Evolutionary conservation across 2,329 filamentous ascomycete genomes (phyloP).

Genomic region (Sporothrix protearum): DNA sequence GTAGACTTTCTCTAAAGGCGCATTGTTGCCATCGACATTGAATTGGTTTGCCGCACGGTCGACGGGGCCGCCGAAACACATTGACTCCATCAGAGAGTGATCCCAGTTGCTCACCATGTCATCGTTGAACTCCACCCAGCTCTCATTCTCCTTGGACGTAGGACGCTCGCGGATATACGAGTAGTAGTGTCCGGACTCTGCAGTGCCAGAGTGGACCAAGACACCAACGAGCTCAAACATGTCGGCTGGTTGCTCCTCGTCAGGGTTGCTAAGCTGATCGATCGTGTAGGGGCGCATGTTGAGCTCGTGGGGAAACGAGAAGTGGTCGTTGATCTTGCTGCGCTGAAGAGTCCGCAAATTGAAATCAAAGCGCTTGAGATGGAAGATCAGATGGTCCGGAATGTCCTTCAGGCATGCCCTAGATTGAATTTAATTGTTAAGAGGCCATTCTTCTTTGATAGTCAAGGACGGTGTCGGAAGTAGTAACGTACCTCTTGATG

Average conservation of each 20-base stretch:
- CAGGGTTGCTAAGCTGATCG: constrained; percentile 69
- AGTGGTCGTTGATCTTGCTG: constrained; percentile 93
- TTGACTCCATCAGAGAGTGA: constrained; percentile 64
- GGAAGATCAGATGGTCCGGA: constrained; percentile 91
- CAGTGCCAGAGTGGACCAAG: constrained; percentile 86
- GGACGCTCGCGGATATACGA: constrained; percentile 86
- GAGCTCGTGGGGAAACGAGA: constrained; percentile 78
- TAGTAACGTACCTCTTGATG: constrained; percentile 64
- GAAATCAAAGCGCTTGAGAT: constrained; percentile 84
- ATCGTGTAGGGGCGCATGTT: constrained; percentile 89
- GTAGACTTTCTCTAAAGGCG: constrained; percentile 63
- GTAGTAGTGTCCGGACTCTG: constrained; percentile 95
- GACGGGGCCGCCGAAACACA: constrained; percentile 72
- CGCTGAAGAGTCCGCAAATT: constrained; percentile 72
- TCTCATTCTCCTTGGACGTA: constrained; percentile 40
- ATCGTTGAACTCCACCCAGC: constrained; percentile 94
- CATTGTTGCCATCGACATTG: constrained; percentile 40
- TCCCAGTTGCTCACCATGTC: constrained; percentile 76
- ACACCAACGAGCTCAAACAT: constrained; percentile 92
- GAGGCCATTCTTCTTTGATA: background rate
- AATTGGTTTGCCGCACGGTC: constrained; percentile 35
- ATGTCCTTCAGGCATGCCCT: constrained; percentile 88
- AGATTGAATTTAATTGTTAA: constrained; percentile 21
- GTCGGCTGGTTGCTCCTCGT: constrained; percentile 59
- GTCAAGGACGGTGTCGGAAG: background rate